Evolutionary conservation across 2,329 filamentous ascomycete genomes (phyloP).

Genomic region (Dichotomopilus funicola): DNA sequence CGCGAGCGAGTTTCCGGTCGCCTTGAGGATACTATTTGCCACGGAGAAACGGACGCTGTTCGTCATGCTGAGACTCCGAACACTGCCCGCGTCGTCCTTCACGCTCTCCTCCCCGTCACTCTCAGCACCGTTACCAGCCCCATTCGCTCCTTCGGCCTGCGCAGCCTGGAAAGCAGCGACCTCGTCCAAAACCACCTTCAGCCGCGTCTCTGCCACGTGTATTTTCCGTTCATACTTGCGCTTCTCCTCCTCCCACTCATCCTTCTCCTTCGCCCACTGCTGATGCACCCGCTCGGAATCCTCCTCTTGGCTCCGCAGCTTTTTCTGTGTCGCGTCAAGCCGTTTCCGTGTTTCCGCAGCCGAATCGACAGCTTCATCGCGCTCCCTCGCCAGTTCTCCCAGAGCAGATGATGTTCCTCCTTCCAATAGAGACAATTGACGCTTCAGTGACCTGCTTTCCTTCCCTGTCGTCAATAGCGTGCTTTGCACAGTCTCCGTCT

Average conservation of each 20-base stretch:
- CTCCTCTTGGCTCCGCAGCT: constrained; percentile 71
- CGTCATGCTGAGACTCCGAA: constrained; percentile 67
- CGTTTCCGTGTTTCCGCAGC: constrained; percentile 67
- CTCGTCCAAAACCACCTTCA: constrained; percentile 81
- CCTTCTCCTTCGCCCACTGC: constrained; percentile 78
- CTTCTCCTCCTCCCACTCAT: constrained; percentile 76
- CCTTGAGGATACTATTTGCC: constrained; percentile 52
- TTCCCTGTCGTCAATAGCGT: constrained; percentile 59
- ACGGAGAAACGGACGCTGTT: constrained; percentile 69
- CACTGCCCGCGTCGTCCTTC: constrained; percentile 66
- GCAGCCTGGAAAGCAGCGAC: constrained; percentile 63
- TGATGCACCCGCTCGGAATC: constrained; percentile 71
- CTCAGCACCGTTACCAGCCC: constrained; percentile 34
- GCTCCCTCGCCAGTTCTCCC: constrained; percentile 74
- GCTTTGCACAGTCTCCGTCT: constrained; percentile 65
- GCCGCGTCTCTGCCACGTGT: constrained; percentile 80
- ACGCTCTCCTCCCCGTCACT: constrained; percentile 55
- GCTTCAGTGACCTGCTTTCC: constrained; percentile 73
- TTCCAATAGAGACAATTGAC: constrained; percentile 80
- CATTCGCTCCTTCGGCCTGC: constrained; percentile 32
- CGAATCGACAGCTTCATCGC: constrained; percentile 73
- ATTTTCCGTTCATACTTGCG: constrained; percentile 76
- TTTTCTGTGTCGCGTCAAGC: constrained; percentile 72
- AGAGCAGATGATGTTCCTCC: constrained; percentile 82
- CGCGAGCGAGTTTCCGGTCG: constrained; percentile 69